Conservation (phyloP, 768 basidiomycete species). For the Trametes punicea region DNA sequence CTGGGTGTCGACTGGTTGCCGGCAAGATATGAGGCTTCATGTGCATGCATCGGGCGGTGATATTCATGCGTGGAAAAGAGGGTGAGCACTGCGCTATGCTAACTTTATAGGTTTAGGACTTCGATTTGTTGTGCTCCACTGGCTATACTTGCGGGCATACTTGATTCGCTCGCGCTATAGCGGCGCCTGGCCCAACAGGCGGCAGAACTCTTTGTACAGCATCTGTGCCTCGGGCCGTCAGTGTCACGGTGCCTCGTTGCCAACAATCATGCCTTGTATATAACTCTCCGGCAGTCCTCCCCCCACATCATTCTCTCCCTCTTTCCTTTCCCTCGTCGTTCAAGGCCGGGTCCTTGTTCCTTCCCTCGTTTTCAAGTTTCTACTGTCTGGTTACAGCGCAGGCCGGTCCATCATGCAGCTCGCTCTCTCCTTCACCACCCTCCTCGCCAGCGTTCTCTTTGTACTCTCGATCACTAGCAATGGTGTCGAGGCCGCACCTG, state of each 20-base stretch:
- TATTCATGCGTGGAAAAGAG: not conserved
- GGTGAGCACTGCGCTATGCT: not conserved
- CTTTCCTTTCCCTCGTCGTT: conserved; percentile 25
- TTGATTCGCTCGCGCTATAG: not conserved
- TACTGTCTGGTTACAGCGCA: conserved; percentile 23
- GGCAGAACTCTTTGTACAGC: conserved; percentile 7
- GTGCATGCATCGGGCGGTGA: no score
- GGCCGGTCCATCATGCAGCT: conserved; percentile 51
- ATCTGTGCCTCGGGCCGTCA: not conserved
- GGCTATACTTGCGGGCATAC: not conserved
- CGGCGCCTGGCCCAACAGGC: not conserved
- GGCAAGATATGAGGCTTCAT: no score
- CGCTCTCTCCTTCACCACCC: conserved; percentile 44
- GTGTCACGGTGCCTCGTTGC: conserved; percentile 17
- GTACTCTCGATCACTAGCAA: conserved; percentile 39
- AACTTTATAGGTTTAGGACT: no score
- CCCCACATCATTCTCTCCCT: conserved; percentile 20
- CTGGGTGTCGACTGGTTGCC: no score
- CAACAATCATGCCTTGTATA: conserved; percentile 16
- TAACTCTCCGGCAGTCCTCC: conserved; percentile 8
- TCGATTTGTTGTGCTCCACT: not conserved
- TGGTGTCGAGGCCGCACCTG: conserved; percentile 43
- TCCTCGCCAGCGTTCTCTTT: conserved; percentile 51
- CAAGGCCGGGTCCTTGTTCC: conserved; percentile 39
- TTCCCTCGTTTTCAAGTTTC: conserved; percentile 24